Conservation (phyloP, 352 stramenopile species). For the Aphanomyces astaci region DNA sequence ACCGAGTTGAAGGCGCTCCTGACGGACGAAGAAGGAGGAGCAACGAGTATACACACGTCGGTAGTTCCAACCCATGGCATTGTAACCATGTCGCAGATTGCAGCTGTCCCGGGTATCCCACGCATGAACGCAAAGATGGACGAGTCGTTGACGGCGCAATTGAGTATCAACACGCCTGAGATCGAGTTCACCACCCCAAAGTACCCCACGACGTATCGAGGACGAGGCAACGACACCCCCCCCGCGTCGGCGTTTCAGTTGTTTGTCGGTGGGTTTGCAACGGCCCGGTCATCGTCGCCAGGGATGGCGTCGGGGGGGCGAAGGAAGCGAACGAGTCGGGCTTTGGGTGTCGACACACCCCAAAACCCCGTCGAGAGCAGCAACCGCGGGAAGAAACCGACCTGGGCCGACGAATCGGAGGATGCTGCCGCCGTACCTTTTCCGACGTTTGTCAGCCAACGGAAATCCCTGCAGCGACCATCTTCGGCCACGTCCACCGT, state of each 20-base stretch:
- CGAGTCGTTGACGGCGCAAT: too few relatives aligned
- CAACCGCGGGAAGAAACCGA: background rate
- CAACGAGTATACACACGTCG: background rate
- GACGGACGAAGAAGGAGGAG: background rate
- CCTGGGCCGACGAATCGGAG: background rate
- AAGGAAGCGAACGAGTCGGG: background rate
- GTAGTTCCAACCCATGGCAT: too few relatives aligned
- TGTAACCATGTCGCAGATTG: too few relatives aligned
- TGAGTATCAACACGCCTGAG: background rate
- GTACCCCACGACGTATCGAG: background rate
- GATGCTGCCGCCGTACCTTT: too few relatives aligned
- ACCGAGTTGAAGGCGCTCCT: slow-evolving; percentile 42
- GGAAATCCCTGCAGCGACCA: too few relatives aligned
- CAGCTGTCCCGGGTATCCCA: too few relatives aligned
- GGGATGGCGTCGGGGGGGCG: background rate
- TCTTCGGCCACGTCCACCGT: too few relatives aligned
- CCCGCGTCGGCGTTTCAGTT: slow-evolving; percentile 1
- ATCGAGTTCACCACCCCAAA: background rate
- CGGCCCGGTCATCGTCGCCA: background rate
- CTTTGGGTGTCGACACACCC: background rate
- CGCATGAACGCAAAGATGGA: too few relatives aligned
- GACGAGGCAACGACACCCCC: background rate
- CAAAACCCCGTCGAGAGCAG: background rate
- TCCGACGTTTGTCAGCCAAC: too few relatives aligned
- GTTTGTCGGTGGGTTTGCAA: background rate